Percentiles rank a stretch among this genome's conserved stretches.
These are phyloP conservation scores for Papiliotrema terrestris DNA, from an alignment of 1,284 basidiomycete species.

Conservation along the genomic window DNA sequence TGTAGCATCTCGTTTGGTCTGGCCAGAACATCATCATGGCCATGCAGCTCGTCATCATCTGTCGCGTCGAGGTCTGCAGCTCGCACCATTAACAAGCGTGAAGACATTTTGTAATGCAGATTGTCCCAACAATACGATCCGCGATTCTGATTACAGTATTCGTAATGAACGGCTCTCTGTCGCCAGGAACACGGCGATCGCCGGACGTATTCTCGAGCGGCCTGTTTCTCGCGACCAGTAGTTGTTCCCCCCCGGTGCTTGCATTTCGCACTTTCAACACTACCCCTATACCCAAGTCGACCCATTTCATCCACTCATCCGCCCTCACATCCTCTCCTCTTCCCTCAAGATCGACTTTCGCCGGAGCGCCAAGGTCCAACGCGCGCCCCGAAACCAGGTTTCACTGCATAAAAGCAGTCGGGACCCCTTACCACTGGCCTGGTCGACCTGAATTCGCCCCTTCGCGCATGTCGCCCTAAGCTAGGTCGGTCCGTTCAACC, in stretches of 20 bases:
- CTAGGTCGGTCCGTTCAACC: neutral
- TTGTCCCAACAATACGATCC: too few species aligned
- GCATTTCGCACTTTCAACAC: constrained; percentile 12
- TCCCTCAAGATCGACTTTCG: neutral
- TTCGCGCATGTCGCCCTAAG: neutral
- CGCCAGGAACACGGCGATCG: neutral
- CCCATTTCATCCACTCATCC: constrained; percentile 1
- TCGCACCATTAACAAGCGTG: too few species aligned
- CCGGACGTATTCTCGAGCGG: neutral
- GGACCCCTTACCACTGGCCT: neutral
- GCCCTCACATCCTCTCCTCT: neutral
- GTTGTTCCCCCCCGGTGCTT: constrained; percentile 21
- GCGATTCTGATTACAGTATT: too few species aligned
- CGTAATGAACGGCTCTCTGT: too few species aligned
- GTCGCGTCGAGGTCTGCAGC: too few species aligned
- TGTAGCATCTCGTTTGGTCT: too few species aligned
- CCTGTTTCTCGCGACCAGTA: constrained; percentile 4
- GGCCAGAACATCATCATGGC: too few species aligned
- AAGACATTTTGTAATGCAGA: too few species aligned
- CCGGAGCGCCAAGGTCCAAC: neutral
- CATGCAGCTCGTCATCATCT: too few species aligned
- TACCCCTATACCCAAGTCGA: constrained; percentile 1
- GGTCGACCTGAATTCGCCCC: neutral
- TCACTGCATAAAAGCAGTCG: neutral
- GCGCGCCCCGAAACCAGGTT: neutral